phyloP scores from a whole-genome alignment of 805 yeast species.

The Starmerella apicola region DNA sequence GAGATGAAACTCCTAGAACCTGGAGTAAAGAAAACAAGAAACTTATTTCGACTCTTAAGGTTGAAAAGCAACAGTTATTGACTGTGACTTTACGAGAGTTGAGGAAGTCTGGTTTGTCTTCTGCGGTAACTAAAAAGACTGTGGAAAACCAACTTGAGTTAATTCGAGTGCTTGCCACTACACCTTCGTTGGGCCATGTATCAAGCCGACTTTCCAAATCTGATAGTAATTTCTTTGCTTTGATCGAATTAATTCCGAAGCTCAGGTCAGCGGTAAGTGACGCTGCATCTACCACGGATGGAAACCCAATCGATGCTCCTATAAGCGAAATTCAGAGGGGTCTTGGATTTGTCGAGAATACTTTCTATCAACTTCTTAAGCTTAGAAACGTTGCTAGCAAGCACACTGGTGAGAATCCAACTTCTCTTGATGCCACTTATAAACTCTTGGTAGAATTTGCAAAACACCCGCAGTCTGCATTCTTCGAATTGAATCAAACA shows the following conservation, averaged over 20 bases:
- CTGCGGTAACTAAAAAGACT: conserved; percentile 54
- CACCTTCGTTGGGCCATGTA: conserved; percentile 27
- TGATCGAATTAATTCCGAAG: conserved; percentile 71
- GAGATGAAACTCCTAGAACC: conserved; percentile 64
- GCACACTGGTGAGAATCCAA: too few species aligned
- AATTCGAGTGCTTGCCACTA: conserved; percentile 46
- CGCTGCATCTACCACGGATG: conserved; percentile 25
- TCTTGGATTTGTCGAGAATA: conserved; percentile 61
- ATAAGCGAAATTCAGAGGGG: conserved; percentile 61
- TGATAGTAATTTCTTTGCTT: conserved; percentile 48
- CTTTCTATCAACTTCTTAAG: conserved; percentile 43
- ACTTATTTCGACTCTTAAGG: conserved; percentile 52
- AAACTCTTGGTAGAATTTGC: not conserved
- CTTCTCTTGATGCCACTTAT: too few species aligned
- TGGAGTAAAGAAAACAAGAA: conserved; percentile 66
- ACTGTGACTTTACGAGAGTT: conserved; percentile 68
- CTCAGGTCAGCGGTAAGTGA: conserved; percentile 51
- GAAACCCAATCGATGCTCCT: conserved; percentile 54
- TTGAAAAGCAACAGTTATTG: conserved; percentile 67
- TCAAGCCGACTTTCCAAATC: conserved; percentile 26
- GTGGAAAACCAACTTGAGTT: conserved; percentile 49
- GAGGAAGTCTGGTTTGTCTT: conserved; percentile 61
- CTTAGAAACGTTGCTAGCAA: conserved; percentile 17
- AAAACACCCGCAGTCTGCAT: not conserved
- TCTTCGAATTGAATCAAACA: not conserved